Percentiles rank a stretch among this genome's conserved stretches.
phyloP scores from a whole-genome alignment of 305 asterid genomes.

The Ajuga reptans region DNA sequence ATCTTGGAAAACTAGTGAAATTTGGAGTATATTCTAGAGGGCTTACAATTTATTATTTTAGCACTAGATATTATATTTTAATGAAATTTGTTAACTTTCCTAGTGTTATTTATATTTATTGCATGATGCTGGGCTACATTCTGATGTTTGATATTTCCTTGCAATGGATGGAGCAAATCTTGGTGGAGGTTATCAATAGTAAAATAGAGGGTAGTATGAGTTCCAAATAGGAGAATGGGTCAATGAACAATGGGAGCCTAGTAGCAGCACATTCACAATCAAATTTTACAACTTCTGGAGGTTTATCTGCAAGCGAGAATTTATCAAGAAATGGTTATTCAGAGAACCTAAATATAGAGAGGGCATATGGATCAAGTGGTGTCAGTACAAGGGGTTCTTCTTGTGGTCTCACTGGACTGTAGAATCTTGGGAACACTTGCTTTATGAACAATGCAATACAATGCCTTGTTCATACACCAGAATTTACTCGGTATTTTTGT shows the following conservation, averaged over 20 bases:
- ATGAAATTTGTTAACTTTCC: neutral
- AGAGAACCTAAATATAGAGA: constrained; percentile 47
- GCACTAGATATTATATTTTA: no score
- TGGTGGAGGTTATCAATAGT: constrained; percentile 62
- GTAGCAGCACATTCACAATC: constrained; percentile 48
- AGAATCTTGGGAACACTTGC: constrained; percentile 97
- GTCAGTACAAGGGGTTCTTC: constrained; percentile 91
- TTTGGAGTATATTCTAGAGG: no score
- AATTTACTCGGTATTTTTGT: constrained; percentile 84
- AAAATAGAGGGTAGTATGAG: constrained; percentile 37
- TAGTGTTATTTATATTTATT: constrained; percentile 11
- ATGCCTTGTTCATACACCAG: constrained; percentile 97
- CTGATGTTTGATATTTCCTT: constrained; percentile 25
- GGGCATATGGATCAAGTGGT: constrained; percentile 64
- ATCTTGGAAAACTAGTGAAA: no score
- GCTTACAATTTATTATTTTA: no score
- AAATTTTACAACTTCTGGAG: constrained; percentile 53
- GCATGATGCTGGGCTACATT: constrained; percentile 21
- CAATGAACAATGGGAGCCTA: constrained; percentile 48
- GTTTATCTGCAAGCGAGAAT: constrained; percentile 53
- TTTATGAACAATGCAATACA: constrained; percentile 98
- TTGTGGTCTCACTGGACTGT: constrained; percentile 87
- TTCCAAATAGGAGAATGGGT: constrained; percentile 61
- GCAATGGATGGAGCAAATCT: constrained; percentile 51
- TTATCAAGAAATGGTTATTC: constrained; percentile 71